Percentiles rank a stretch among this genome's conserved stretches.
phyloP scores from a whole-genome alignment of 2,329 filamentous ascomycete species.

The Hymenoscyphus occultus region DNA sequence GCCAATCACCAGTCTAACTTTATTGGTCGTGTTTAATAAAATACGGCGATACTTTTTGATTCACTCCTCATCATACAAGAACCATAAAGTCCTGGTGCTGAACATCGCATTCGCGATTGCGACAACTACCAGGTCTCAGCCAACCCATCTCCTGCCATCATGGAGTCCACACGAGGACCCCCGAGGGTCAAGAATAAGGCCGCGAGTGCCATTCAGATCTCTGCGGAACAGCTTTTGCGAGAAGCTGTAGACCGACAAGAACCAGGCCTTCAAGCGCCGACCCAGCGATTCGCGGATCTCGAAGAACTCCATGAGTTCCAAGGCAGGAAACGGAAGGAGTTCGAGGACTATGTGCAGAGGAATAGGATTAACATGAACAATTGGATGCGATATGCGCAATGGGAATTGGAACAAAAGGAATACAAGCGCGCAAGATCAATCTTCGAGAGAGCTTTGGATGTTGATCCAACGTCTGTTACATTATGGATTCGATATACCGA shows the following conservation, averaged over 20 bases:
- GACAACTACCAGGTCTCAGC: constrained; percentile 8
- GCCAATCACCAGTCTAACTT: background rate
- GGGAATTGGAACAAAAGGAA: constrained; percentile 98
- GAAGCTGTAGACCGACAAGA: constrained; percentile 98
- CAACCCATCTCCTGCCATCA: constrained; percentile 42
- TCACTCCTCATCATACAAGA: background rate
- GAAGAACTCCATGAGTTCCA: constrained; percentile 98
- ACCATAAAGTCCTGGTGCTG: background rate
- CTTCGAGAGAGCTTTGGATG: constrained; percentile 92
- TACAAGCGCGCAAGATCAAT: constrained; percentile 86
- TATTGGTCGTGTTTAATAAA: background rate
- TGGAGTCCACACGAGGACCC: constrained; percentile 89
- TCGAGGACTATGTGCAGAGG: constrained; percentile 94
- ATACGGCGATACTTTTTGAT: background rate
- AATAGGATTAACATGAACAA: constrained; percentile 97
- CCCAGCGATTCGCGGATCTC: constrained; percentile 90
- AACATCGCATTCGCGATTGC: background rate
- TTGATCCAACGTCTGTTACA: constrained; percentile 80
- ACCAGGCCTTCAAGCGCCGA: constrained; percentile 80
- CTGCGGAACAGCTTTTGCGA: constrained; percentile 92
- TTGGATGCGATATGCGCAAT: constrained; percentile 96
- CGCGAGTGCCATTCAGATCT: constrained; percentile 85
- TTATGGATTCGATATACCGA: constrained; percentile 94
- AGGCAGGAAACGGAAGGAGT: constrained; percentile 91
- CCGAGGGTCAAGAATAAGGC: constrained; percentile 99